Base-by-base conservation (phyloP, 371 early-diverging fungal species). In the Lichtheimia ramosa region DNA sequence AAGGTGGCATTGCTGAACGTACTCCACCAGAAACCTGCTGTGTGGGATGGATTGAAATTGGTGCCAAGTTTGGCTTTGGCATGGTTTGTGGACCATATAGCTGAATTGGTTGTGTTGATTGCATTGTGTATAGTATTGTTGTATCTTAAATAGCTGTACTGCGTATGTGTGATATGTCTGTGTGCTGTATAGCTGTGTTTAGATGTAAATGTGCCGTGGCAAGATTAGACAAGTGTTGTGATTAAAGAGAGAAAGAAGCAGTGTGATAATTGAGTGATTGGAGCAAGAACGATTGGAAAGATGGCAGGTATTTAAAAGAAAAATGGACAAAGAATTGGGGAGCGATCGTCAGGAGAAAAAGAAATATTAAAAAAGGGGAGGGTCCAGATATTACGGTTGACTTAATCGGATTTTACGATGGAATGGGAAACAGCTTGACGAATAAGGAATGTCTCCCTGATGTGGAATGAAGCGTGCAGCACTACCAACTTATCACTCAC, bases 391-490 rank as follows among this genome's bases (percentile, higher is more conserved):
- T 54, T 43, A 43, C 51, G 43, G 51, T 48, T 40, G 39, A 58
- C 24, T 42, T 43, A 16, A 24, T 66, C 66, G 66, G 66, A 62
- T 66, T 62, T 66, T 62, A 59, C 66, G 55, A 62, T 66, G 66
- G 66, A 66, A 66, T 66, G 66, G 62, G 48, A 62, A 58, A 59
- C 49, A n/a, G 57, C 50, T 48, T 16, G 59, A 63, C 51, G 28
- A 58, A 63, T 55, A 65, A 61, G 65, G 65, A 65, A 65, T 61
- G 65, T 61, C 61, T 65, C 61, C 65, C 50, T 65, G 61, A 59
- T 59, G 58, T 63, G 63, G 63, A 63, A 63, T 63, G 63, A 48
- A 49, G 48, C 49, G 34, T 57, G 58, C 48, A 57, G 46, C 39
- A 24, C 54, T 15, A 54, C 18, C 23, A 52, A 21, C 18, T 8